These are phyloP conservation scores for Sarocladiaceae sp. DNA, from an alignment of 2,329 filamentous ascomycete genomes.

Conservation along the genomic window DNA sequence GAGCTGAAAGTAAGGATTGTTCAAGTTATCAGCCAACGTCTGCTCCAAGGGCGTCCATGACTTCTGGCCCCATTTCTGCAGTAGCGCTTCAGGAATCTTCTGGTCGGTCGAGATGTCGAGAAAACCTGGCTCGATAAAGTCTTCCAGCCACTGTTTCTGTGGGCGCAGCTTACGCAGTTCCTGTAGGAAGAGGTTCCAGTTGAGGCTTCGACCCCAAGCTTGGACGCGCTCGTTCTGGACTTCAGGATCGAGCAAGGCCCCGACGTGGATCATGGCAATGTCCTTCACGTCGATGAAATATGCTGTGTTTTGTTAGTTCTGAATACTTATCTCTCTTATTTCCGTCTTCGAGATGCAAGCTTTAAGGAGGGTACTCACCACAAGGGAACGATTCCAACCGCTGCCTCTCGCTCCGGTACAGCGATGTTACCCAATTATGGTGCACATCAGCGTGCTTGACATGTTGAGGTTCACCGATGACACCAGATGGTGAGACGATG, in stretches of 20 bases:
- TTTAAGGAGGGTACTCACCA: not conserved
- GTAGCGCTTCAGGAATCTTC: constrained; percentile 42
- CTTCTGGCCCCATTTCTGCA: constrained; percentile 31
- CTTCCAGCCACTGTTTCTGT: constrained; percentile 38
- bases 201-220: constrained; percentile 16
- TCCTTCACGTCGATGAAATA: constrained; percentile 19
- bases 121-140: constrained; percentile 30
- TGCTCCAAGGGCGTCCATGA: constrained; percentile 8
- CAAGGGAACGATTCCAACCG: not conserved
- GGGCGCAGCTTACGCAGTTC: constrained; percentile 50
- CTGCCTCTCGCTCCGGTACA: not conserved
- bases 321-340: no score
- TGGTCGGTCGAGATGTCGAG: constrained; percentile 39
- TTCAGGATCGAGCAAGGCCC: constrained; percentile 19
- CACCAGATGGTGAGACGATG: constrained; percentile 11
- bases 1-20: not conserved
- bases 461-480: constrained; percentile 15
- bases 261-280: constrained; percentile 21
- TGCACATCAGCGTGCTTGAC: constrained; percentile 13
- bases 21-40: not conserved
- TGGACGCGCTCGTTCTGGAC: constrained; percentile 20
- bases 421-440: not conserved
- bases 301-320: not conserved
- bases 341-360: not conserved
- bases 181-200: constrained; percentile 54